phyloP scores from a whole-genome alignment of 495 filamentous ascomycete species.

The Penicillium pulvis region DNA sequence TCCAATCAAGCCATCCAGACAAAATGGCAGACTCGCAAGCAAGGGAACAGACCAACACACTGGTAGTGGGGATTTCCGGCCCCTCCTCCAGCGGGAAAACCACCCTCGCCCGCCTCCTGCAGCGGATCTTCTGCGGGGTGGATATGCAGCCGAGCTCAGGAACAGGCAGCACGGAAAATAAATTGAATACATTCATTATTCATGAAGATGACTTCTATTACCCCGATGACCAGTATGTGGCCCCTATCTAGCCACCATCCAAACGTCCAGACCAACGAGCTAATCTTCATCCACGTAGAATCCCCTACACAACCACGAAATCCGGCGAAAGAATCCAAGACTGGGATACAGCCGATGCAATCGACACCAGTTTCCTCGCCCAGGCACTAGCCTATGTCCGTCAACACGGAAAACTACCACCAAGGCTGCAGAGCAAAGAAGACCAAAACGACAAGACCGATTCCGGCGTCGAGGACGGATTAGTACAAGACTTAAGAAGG shows the following conservation, averaged over 20 bases:
- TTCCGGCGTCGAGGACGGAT: constrained; percentile 40
- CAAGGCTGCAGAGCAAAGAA: constrained; percentile 68
- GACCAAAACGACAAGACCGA: constrained; percentile 69
- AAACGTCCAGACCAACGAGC: background rate
- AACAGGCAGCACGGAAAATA: background rate
- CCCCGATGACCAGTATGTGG: constrained; percentile 64
- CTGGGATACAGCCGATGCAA: constrained; percentile 81
- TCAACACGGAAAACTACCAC: constrained; percentile 64
- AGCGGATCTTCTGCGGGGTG: constrained; percentile 60
- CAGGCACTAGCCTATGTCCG: constrained; percentile 64
- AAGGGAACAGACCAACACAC: constrained; percentile 25
- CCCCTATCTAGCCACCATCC: background rate
- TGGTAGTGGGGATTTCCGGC: constrained; percentile 73
- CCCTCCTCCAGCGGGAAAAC: constrained; percentile 81
- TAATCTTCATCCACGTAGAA: constrained; percentile 25
- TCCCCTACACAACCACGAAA: constrained; percentile 51
- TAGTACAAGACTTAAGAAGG: constrained; percentile 21
- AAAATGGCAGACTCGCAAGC: constrained; percentile 11
- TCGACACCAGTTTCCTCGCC: constrained; percentile 67
- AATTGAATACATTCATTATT: constrained; percentile 66
- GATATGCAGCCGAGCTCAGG: background rate
- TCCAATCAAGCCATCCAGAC: background rate
- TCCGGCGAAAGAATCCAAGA: constrained; percentile 62
- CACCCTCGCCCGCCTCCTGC: constrained; percentile 72
- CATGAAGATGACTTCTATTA: constrained; percentile 95